Evolutionary conservation across 1,139 yeast species (phyloP).

Genomic region (Candida anutae): DNA sequence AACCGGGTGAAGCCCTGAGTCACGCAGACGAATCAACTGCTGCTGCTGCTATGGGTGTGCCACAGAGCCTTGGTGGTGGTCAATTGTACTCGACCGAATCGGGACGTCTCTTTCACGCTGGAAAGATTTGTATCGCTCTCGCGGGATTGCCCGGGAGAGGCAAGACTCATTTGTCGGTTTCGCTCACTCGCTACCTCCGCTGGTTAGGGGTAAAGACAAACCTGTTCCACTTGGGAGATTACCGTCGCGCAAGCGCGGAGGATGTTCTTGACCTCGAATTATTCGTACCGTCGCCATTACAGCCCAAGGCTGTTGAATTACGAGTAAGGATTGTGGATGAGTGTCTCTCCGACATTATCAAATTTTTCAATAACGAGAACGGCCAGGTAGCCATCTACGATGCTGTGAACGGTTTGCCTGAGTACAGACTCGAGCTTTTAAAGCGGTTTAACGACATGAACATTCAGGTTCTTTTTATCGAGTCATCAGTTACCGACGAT

Average conservation of each 20-base stretch:
- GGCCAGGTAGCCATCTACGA: conserved; percentile 97
- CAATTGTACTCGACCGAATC: conserved; percentile 87
- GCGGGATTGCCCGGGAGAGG: conserved; percentile 97
- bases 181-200: conserved; percentile 81
- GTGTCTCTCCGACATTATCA: conserved; percentile 62
- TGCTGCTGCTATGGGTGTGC: conserved; percentile 1
- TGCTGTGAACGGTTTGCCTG: conserved; percentile 80
- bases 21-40: background rate
- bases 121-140: conserved; percentile 79
- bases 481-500: conserved; percentile 74
- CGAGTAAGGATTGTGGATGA: conserved; percentile 55
- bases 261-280: conserved; percentile 61
- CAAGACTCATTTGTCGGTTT: conserved; percentile 86
- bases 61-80: conserved; percentile 30
- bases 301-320: conserved; percentile 44
- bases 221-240: conserved; percentile 88
- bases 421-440: conserved; percentile 54
- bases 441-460: conserved; percentile 46
- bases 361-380: conserved; percentile 62
- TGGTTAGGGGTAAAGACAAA: conserved; percentile 95
- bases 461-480: conserved; percentile 80
- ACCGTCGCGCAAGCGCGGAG: conserved; percentile 58
- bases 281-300: conserved; percentile 54
- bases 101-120: conserved; percentile 90
- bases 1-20: background rate